phyloP scores from a whole-genome alignment of 306 rosid genomes.

The Quercus engelmannii region DNA sequence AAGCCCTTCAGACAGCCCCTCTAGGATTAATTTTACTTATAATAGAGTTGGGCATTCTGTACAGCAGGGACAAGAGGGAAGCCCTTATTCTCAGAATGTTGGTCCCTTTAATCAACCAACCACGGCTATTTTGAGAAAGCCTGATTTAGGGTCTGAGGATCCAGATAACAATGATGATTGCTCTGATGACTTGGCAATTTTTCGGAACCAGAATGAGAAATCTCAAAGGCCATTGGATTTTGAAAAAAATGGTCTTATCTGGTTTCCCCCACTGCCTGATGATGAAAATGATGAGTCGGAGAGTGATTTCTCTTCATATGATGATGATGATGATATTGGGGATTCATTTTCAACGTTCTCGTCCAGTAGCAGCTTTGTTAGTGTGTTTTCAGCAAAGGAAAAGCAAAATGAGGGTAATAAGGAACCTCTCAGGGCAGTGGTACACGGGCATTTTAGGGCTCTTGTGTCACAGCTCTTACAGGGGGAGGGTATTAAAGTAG shows the following conservation, averaged over 20 bases:
- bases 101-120: slow-evolving; percentile 48
- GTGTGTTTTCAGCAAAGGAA: slow-evolving; percentile 67
- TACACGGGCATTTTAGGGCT: slow-evolving; percentile 91
- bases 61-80: slow-evolving; percentile 57
- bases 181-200: slow-evolving; percentile 62
- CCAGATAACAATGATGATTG: slow-evolving; percentile 55
- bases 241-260: slow-evolving; percentile 73
- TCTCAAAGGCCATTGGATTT: slow-evolving; percentile 76
- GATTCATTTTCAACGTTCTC: slow-evolving; percentile 75
- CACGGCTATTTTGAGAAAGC: slow-evolving; percentile 66
- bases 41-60: slow-evolving; percentile 51
- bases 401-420: slow-evolving; percentile 65
- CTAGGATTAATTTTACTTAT: slow-evolving; percentile 62
- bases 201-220: slow-evolving; percentile 43
- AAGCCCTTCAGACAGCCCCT: slow-evolving; percentile 75
- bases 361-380: slow-evolving; percentile 66
- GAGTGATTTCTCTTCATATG: slow-evolving; percentile 57
- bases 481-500: slow-evolving; percentile 66
- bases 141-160: slow-evolving; percentile 51
- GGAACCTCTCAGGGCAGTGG: slow-evolving; percentile 75
- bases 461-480: slow-evolving; percentile 85
- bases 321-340: slow-evolving; percentile 89
- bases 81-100: slow-evolving; percentile 36
- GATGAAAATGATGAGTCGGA: slow-evolving; percentile 70
- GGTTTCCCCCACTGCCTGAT: slow-evolving; percentile 91